Evolutionary conservation across 257 asterid genomes (phyloP).

Genomic region (Mitragyna speciosa): DNA sequence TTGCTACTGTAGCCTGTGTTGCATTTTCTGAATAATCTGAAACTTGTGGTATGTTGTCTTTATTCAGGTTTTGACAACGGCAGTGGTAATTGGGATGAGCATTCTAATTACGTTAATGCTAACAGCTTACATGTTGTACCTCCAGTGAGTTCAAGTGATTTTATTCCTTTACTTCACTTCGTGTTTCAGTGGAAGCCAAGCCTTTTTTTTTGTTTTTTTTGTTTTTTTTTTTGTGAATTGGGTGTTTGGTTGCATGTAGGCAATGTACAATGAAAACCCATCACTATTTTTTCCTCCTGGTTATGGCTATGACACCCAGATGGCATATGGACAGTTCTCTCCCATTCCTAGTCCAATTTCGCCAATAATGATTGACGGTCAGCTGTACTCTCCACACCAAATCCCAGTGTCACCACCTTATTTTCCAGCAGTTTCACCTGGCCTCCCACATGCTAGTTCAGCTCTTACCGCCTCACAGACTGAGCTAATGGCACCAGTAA

Average conservation of each 20-base stretch:
- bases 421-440: conserved; percentile 86
- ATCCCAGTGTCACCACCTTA: conserved; percentile 70
- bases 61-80: too few species aligned
- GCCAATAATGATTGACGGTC: conserved; percentile 91
- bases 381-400: conserved; percentile 88
- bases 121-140: too few species aligned
- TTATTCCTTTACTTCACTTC: too few species aligned
- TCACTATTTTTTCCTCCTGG: conserved; percentile 74
- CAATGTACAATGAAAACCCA: conserved; percentile 83
- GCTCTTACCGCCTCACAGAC: conserved; percentile 66
- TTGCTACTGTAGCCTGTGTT: too few species aligned
- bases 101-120: too few species aligned
- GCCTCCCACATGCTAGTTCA: conserved; percentile 73
- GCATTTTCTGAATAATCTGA: too few species aligned
- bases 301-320: conserved; percentile 84
- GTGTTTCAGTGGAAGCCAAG: too few species aligned
- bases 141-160: neutral
- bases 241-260: conserved; percentile 50
- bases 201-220: too few species aligned
- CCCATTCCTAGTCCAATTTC: conserved; percentile 84
- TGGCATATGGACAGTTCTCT: conserved; percentile 95
- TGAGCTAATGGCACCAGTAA: conserved; percentile 65
- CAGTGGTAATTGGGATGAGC: too few species aligned
- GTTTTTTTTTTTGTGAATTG: neutral
- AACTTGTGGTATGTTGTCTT: too few species aligned